Conservation (phyloP, 371 early-diverging fungal genomes). For the Funneliformis caledonium region DNA sequence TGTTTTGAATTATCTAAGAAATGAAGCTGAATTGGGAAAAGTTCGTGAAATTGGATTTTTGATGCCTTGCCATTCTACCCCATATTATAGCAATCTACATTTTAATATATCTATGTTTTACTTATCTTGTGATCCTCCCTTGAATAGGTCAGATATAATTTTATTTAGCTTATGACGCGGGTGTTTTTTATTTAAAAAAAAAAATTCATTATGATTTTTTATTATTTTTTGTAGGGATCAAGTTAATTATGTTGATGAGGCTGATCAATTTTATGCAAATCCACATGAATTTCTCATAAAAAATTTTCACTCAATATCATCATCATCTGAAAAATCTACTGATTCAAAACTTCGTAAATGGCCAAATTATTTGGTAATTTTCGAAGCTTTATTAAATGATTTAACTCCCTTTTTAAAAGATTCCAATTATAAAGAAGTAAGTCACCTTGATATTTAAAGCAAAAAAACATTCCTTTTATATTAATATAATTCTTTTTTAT, state of each 20-base stretch:
- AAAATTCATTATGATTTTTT: not conserved
- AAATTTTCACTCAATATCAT: conserved; percentile 47
- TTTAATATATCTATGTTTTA: conserved; percentile 73
- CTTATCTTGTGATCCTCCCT: conserved; percentile 90
- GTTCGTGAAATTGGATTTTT: conserved; percentile 66
- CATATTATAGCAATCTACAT: conserved; percentile 82
- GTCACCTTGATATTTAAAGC: not conserved
- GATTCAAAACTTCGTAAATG: conserved; percentile 46
- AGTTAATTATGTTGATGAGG: conserved; percentile 71
- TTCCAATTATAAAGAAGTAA: conserved; percentile 61
- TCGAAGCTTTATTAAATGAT: conserved; percentile 53
- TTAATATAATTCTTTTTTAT: too few relatives aligned
- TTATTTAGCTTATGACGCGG: not conserved
- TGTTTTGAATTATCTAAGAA: conserved; percentile 74
- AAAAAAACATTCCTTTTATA: not conserved
- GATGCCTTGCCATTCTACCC: conserved; percentile 97
- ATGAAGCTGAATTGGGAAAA: conserved; percentile 45
- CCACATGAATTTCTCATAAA: conserved; percentile 62
- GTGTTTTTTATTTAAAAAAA: not conserved
- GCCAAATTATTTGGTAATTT: conserved; percentile 73
- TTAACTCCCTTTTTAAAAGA: conserved; percentile 42
- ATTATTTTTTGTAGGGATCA: conserved; percentile 29
- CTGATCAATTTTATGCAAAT: conserved; percentile 78
- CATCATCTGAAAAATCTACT: conserved; percentile 37
- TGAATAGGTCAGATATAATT: conserved; percentile 46